Evolutionary conservation across 129 eudicot species (phyloP).

Genomic region (Ambrosia trifida): DNA sequence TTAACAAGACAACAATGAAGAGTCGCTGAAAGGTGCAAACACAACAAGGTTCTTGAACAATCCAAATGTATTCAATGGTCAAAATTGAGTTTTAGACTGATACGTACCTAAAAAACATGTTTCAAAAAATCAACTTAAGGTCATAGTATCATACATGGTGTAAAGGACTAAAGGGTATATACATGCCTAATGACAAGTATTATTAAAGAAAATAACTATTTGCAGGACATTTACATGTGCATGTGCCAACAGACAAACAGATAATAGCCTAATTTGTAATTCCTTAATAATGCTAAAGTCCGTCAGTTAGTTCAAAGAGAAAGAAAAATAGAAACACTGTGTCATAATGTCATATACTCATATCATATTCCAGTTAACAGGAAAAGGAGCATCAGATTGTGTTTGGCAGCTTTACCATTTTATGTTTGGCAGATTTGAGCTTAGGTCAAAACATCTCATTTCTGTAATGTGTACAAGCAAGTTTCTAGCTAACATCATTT

Average conservation of each 20-base stretch:
- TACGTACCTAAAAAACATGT: slow-evolving; percentile 3
- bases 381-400: slow-evolving; percentile 6
- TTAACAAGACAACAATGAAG: neutral
- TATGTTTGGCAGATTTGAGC: slow-evolving; percentile 20
- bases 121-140: neutral
- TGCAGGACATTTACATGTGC: slow-evolving; percentile 22
- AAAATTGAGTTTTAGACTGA: slow-evolving; percentile 2
- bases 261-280: slow-evolving; percentile 34
- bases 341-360: no score
- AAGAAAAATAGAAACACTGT: slow-evolving; percentile 3
- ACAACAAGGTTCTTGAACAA: slow-evolving; percentile 10
- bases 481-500: slow-evolving; percentile 20
- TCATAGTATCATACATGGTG: slow-evolving; percentile 16
- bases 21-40: slow-evolving; percentile 7
- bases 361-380: slow-evolving; percentile 15
- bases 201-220: slow-evolving; percentile 7
- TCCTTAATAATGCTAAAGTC: slow-evolving; percentile 25
- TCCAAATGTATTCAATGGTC: slow-evolving; percentile 13
- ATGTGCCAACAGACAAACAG: slow-evolving; percentile 31
- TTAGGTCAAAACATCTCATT: slow-evolving; percentile 16
- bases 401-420: slow-evolving; percentile 24
- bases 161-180: neutral
- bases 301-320: slow-evolving; percentile 19
- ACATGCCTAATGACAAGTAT: neutral
- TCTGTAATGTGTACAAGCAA: neutral